These are phyloP conservation scores for Cladosporium austrohemisphaericum DNA, from an alignment of 2,329 filamentous ascomycete species.

Conservation along the genomic window DNA sequence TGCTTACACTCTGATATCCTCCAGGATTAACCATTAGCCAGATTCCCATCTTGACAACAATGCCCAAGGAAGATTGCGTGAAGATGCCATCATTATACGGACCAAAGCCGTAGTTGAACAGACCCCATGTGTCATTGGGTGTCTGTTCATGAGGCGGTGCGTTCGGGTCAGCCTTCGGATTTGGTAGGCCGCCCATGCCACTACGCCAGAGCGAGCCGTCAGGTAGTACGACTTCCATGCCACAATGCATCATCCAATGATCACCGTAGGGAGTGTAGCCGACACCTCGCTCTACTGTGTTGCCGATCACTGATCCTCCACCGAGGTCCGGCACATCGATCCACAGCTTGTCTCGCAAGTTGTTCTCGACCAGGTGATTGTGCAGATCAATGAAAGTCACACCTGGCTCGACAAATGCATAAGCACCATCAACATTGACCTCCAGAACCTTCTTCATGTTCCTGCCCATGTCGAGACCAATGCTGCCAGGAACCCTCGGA, in stretches of 20 bases:
- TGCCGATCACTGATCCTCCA: slow-evolving; percentile 50
- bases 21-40: slow-evolving; percentile 53
- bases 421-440: slow-evolving; percentile 49
- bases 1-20: slow-evolving; percentile 32
- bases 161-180: slow-evolving; percentile 23
- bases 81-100: slow-evolving; percentile 38
- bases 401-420: slow-evolving; percentile 53
- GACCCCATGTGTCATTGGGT: slow-evolving; percentile 24
- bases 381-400: slow-evolving; percentile 50
- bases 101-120: slow-evolving; percentile 37
- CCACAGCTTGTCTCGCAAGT: slow-evolving; percentile 38
- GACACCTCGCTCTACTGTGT: slow-evolving; percentile 47
- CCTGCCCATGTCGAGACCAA: slow-evolving; percentile 51
- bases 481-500: slow-evolving; percentile 49
- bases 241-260: slow-evolving; percentile 45
- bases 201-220: slow-evolving; percentile 38
- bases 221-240: slow-evolving; percentile 43
- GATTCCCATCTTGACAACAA: slow-evolving; percentile 50
- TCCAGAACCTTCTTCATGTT: slow-evolving; percentile 53
- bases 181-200: slow-evolving; percentile 40
- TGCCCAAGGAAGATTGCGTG: slow-evolving; percentile 35
- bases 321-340: slow-evolving; percentile 48
- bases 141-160: slow-evolving; percentile 22
- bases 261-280: slow-evolving; percentile 40
- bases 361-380: slow-evolving; percentile 45